These are phyloP conservation scores for Erodium moschatum DNA, from an alignment of 441 rosid genomes.

Conservation along the genomic window DNA sequence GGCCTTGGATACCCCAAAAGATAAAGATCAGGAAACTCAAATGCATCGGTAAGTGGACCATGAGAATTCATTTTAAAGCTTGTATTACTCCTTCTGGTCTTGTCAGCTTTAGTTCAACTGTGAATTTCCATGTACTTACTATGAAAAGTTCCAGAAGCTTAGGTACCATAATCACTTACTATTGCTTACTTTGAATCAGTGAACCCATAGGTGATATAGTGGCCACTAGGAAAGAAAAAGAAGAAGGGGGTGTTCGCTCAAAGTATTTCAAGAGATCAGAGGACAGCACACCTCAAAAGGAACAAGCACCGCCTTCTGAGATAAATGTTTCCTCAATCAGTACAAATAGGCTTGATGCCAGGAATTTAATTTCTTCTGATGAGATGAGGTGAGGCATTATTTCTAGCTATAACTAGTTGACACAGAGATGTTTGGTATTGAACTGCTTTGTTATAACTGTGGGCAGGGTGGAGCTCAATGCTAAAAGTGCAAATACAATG, in stretches of 20 bases:
- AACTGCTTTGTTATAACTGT: slow-evolving; percentile 1
- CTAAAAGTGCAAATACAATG: slow-evolving; percentile 22
- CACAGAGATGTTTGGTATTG: not conserved
- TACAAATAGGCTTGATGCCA: slow-evolving; percentile 10
- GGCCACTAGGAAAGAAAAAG: slow-evolving; percentile 27
- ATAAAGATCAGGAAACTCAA: not conserved
- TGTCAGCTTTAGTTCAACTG: not conserved
- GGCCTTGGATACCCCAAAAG: slow-evolving; percentile 5
- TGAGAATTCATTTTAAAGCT: not conserved
- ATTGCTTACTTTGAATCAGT: slow-evolving; percentile 21
- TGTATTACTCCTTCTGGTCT: not conserved
- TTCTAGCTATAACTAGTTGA: not conserved
- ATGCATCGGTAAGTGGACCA: not conserved
- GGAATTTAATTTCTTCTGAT: slow-evolving; percentile 8
- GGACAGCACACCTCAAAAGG: slow-evolving; percentile 23
- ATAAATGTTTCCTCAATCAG: slow-evolving; percentile 25
- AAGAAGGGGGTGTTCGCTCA: slow-evolving; percentile 27
- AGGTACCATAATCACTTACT: not conserved
- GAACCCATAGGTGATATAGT: slow-evolving; percentile 21
- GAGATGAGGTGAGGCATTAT: slow-evolving; percentile 14
- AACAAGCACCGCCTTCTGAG: slow-evolving; percentile 25
- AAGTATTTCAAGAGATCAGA: slow-evolving; percentile 31
- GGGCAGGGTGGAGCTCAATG: slow-evolving; percentile 23
- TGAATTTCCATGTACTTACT: not conserved
- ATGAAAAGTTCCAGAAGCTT: not conserved